Conservation (phyloP, 108 stramenopile genomes). For the Cylindrotheca closterium region DNA sequence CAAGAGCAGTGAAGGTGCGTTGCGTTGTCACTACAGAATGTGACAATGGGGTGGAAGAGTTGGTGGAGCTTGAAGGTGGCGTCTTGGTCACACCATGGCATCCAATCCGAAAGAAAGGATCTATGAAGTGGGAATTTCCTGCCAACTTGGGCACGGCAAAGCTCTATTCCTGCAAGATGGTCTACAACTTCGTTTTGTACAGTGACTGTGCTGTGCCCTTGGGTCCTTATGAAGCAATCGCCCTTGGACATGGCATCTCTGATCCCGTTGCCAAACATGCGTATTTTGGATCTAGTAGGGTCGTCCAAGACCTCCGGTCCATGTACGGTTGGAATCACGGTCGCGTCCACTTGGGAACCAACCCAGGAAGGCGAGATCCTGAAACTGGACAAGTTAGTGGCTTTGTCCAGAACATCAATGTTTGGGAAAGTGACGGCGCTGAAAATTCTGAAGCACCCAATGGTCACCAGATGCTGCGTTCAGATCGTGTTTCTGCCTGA, state of each 20-base stretch:
- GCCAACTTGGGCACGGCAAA: constrained; percentile 4
- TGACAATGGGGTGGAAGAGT: neutral
- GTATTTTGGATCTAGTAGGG: constrained; percentile 26
- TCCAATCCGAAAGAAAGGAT: constrained; percentile 17
- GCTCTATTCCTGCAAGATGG: constrained; percentile 12
- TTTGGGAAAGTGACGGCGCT: no score
- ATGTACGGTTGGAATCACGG: constrained; percentile 10
- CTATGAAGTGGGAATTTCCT: constrained; percentile 18
- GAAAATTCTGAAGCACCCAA: no score
- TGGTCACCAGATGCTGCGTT: no score
- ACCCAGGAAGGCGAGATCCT: constrained; percentile 6
- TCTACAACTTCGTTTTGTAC: neutral
- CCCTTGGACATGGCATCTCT: constrained; percentile 30
- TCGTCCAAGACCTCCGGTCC: constrained; percentile 18
- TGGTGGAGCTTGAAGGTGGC: constrained; percentile 24
- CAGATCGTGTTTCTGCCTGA: no score
- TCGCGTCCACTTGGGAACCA: neutral
- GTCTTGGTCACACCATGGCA: constrained; percentile 41
- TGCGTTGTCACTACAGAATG: constrained; percentile 25
- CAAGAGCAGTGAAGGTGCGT: constrained; percentile 1
- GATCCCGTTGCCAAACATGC: constrained; percentile 25
- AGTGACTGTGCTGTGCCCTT: constrained; percentile 10
- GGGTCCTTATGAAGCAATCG: constrained; percentile 13
- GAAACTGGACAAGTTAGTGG: neutral
- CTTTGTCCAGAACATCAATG: neutral